A percentile compares a stretch with the other conserved stretches of the same genome.
These are phyloP conservation scores for Trichoderma gracile DNA, from an alignment of 2,329 filamentous ascomycete genomes.

Conservation along the genomic window DNA sequence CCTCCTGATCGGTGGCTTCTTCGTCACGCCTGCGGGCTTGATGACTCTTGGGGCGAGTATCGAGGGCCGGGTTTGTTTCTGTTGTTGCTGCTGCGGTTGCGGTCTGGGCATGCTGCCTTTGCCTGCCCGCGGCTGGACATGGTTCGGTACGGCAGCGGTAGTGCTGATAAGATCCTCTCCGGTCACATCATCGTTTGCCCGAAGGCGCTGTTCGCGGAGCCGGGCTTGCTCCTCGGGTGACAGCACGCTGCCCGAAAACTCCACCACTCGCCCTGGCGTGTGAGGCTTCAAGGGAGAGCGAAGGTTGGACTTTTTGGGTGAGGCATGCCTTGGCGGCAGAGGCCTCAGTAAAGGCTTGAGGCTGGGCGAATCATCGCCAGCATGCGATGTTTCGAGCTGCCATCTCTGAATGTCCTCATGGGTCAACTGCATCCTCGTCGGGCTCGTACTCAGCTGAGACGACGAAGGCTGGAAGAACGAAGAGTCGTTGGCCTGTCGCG, in stretches of 20 bases:
- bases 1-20: conserved; percentile 24
- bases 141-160: neutral
- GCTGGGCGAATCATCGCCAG: conserved; percentile 42
- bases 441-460: conserved; percentile 35
- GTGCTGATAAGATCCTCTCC: conserved; percentile 1
- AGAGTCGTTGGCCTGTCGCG: conserved; percentile 38
- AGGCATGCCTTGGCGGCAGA: conserved; percentile 53
- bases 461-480: conserved; percentile 45
- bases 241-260: conserved; percentile 55
- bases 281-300: conserved; percentile 59
- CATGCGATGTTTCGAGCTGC: conserved; percentile 44
- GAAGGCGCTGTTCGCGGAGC: conserved; percentile 36
- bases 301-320: conserved; percentile 58
- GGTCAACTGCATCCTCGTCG: conserved; percentile 46
- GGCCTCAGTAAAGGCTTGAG: conserved; percentile 48
- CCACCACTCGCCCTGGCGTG: conserved; percentile 59
- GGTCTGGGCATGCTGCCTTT: conserved; percentile 27
- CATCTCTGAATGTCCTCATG: conserved; percentile 46
- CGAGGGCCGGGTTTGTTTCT: too few relatives aligned
- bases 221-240: conserved; percentile 48
- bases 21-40: neutral
- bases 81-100: conserved; percentile 2
- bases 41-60: neutral
- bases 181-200: conserved; percentile 31
- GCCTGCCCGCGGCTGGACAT: conserved; percentile 29